These are phyloP conservation scores for Cladosporium cucumerinum DNA, from an alignment of 2,329 filamentous ascomycete species.

Conservation along the genomic window DNA sequence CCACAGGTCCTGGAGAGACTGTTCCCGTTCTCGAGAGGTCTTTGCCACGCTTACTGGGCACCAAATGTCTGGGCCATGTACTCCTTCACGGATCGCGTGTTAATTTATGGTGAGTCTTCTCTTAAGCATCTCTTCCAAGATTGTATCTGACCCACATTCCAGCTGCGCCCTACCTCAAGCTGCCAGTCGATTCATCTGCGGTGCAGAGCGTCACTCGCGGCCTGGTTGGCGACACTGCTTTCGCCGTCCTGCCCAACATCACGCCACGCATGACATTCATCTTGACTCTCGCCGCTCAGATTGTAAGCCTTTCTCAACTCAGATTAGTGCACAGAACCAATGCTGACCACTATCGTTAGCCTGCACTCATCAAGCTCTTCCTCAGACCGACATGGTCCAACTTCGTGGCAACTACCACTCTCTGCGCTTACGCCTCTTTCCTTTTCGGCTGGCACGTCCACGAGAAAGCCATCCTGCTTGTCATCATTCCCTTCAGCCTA, in stretches of 20 bases:
- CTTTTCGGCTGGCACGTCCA: slow-evolving; percentile 98
- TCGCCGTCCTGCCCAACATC: slow-evolving; percentile 87
- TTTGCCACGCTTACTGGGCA: slow-evolving; percentile 98
- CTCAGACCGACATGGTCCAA: slow-evolving; percentile 76
- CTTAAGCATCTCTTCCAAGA: background rate
- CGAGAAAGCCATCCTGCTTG: slow-evolving; percentile 90
- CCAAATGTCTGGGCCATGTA: slow-evolving; percentile 97
- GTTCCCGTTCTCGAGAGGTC: slow-evolving; percentile 88
- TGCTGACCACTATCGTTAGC: slow-evolving; percentile 33
- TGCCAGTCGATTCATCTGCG: slow-evolving; percentile 69
- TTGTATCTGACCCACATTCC: slow-evolving; percentile 9
- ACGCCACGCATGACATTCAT: slow-evolving; percentile 75
- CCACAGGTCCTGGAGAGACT: slow-evolving; percentile 78
- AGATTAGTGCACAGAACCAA: slow-evolving; percentile 18
- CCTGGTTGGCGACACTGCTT: slow-evolving; percentile 87
- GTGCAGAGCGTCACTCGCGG: slow-evolving; percentile 88
- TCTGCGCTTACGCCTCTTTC: slow-evolving; percentile 95
- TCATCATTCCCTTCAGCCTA: slow-evolving; percentile 92
- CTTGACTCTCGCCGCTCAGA: slow-evolving; percentile 78
- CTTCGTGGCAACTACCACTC: slow-evolving; percentile 83
- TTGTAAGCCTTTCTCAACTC: slow-evolving; percentile 40
- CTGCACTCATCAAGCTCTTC: slow-evolving; percentile 81
- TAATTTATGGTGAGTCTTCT: slow-evolving; percentile 68
- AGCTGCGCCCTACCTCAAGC: slow-evolving; percentile 79
- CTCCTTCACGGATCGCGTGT: slow-evolving; percentile 77